Conservation (phyloP, 2,329 filamentous ascomycete genomes). For the Ophiostoma sp. region DNA sequence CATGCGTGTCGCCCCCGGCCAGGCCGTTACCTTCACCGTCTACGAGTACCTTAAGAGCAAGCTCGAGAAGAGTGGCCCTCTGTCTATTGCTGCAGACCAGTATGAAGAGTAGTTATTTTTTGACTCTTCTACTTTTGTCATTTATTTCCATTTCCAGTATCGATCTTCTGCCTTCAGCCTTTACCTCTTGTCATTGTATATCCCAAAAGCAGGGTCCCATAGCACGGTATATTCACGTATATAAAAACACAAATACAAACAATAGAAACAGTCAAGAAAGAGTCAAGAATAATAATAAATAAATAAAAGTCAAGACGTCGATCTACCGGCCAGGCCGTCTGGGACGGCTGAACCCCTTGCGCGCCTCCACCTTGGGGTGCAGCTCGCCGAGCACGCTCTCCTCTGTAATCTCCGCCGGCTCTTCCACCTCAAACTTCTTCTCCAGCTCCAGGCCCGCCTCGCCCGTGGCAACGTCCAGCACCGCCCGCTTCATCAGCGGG, state of each 20-base stretch:
- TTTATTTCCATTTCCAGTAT: not conserved
- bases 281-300: not conserved
- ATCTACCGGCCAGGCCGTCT: slow-evolving; percentile 66
- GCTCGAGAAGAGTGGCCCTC: slow-evolving; percentile 60
- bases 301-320: not conserved
- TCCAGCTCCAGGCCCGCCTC: slow-evolving; percentile 61
- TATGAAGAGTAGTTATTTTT: slow-evolving; percentile 56
- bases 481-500: slow-evolving; percentile 63
- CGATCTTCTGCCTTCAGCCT: not conserved
- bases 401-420: slow-evolving; percentile 66
- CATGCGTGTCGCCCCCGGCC: slow-evolving; percentile 94
- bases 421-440: slow-evolving; percentile 65
- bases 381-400: slow-evolving; percentile 60
- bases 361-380: slow-evolving; percentile 60
- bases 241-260: not conserved
- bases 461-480: slow-evolving; percentile 59
- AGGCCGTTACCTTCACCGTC: slow-evolving; percentile 72
- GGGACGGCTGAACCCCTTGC: slow-evolving; percentile 67
- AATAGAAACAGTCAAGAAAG: slow-evolving; percentile 5
- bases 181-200: slow-evolving; percentile 8
- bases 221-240: not conserved
- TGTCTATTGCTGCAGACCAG: slow-evolving; percentile 54
- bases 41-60: slow-evolving; percentile 72
- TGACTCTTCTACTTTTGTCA: not conserved
- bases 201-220: slow-evolving; percentile 14